Evolutionary conservation across 2,329 filamentous ascomycete genomes (phyloP), one percentile per base, ranked within the genome.

Genomic region (Triangularia verruculosa): DNA sequence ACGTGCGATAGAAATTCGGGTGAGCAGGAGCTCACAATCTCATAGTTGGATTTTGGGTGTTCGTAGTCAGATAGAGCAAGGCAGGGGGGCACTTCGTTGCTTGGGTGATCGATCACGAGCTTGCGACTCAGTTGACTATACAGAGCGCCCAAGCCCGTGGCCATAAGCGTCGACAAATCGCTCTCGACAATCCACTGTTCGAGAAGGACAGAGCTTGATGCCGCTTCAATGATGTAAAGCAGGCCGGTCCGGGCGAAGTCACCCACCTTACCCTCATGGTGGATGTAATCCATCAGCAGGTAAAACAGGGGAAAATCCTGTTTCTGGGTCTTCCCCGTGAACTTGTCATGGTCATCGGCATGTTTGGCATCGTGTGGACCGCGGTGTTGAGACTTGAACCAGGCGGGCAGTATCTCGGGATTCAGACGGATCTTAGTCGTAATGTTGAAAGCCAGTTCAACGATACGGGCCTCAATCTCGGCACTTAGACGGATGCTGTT

Each of bases 161-260:
- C 95, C 95, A 99, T 98, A 68, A 98, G 81, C 0, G 95, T 98
- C 12, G 95, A 95, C 59, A 99, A 81, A 74, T 99, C 95, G 75
- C 94, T 97, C 74, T 97, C 93, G 55, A 98, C 92, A 68, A 99
- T 91, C 95, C 95, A 99, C 72, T 92, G 91, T 78, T 99, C 95
- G 64, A 99, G 77, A 0, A 88, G 85, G 20, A 88, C 85, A 0
- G 93, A 96, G 69, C 87, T 89, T 0, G 92, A 94, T 0, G 94
- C 92, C 0, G 92, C 91, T 77, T 98, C 94, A 70, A 98, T 97
- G 64, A 99, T 91, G 77, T 99, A 99, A 7, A 99, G 83, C 66
- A 99, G 76, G 0, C 95, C 95, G 0, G 95, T 99, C 63, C 95
- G 84, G 2, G 95, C 94, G 80, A 99, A 99, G 76, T 99, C 95